These are phyloP conservation scores for Harringtonia aguacate DNA, from an alignment of 2,329 filamentous ascomycete genomes.

Conservation along the genomic window DNA sequence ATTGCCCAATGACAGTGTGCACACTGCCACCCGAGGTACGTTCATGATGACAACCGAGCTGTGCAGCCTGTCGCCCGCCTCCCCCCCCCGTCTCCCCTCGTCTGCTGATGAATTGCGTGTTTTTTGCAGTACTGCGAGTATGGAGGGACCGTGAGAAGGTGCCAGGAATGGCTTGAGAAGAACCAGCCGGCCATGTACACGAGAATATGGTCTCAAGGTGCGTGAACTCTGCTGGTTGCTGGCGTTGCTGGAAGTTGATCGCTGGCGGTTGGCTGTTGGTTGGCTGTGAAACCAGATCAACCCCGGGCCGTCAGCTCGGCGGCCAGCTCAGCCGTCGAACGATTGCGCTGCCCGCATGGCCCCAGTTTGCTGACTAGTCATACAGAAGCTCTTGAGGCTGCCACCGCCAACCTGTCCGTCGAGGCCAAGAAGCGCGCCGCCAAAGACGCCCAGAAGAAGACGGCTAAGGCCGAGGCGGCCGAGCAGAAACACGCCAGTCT, in stretches of 20 bases:
- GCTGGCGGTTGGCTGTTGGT: no score
- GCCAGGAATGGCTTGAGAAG: conserved; percentile 85
- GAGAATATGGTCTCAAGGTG: conserved; percentile 78
- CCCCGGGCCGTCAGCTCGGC: no score
- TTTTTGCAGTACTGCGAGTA: conserved; percentile 86
- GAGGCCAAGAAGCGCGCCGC: conserved; percentile 90
- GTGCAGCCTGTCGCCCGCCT: neutral
- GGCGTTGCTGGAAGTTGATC: no score
- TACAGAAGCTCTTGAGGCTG: conserved; percentile 69
- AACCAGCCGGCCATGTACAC: conserved; percentile 64
- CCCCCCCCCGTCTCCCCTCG: neutral
- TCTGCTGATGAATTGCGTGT: neutral
- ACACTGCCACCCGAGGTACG: conserved; percentile 54
- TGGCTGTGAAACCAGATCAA: no score
- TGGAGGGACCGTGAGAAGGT: conserved; percentile 91
- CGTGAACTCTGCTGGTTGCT: no score
- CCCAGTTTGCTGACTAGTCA: neutral
- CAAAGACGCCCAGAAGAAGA: conserved; percentile 95
- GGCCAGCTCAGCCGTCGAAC: no score
- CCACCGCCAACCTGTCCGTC: conserved; percentile 75
- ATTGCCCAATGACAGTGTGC: conserved; percentile 39
- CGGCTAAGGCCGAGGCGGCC: conserved; percentile 80
- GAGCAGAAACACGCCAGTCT: conserved; percentile 77
- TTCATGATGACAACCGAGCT: neutral
- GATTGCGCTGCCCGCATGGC: neutral